Evolutionary conservation across 83 land plant genomes (phyloP).

Genomic region (Diphasiastrum complanatum): DNA sequence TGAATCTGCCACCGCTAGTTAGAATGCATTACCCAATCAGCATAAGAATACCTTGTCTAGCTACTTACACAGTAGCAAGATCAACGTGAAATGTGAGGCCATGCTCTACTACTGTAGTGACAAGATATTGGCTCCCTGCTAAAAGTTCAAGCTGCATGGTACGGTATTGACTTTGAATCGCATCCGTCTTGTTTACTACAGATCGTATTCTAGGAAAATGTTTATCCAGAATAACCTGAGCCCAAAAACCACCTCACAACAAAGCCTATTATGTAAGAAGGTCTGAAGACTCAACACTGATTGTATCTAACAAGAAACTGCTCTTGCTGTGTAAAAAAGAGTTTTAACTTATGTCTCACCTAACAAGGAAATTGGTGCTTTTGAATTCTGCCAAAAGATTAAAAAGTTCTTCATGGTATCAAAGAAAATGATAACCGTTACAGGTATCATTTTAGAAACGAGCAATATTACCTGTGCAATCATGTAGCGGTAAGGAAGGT

Average conservation of each 20-base stretch:
- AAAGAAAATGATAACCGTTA: too few relatives aligned
- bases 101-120: conserved; percentile 73
- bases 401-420: too few relatives aligned
- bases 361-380: too few relatives aligned
- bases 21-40: too few relatives aligned
- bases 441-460: too few relatives aligned
- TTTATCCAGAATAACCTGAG: conserved; percentile 79
- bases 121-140: conserved; percentile 82
- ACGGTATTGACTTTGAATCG: conserved; percentile 62
- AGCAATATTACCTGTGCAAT: conserved; percentile 67
- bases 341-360: too few relatives aligned
- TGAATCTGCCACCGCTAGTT: too few relatives aligned
- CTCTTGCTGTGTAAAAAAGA: too few relatives aligned
- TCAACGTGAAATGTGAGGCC: conserved; percentile 74
- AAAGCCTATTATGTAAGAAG: background rate
- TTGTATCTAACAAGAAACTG: too few relatives aligned
- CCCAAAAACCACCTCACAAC: conserved; percentile 2
- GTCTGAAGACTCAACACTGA: background rate
- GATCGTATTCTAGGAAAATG: conserved; percentile 71
- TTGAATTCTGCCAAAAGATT: too few relatives aligned
- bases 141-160: conserved; percentile 85
- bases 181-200: conserved; percentile 75
- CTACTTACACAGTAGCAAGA: conserved; percentile 75
- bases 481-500: conserved; percentile 53
- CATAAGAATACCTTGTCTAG: too few relatives aligned